These are phyloP conservation scores for Colletotrichum tofieldiae DNA, from an alignment of 2,329 filamentous ascomycete genomes.

Conservation along the genomic window DNA sequence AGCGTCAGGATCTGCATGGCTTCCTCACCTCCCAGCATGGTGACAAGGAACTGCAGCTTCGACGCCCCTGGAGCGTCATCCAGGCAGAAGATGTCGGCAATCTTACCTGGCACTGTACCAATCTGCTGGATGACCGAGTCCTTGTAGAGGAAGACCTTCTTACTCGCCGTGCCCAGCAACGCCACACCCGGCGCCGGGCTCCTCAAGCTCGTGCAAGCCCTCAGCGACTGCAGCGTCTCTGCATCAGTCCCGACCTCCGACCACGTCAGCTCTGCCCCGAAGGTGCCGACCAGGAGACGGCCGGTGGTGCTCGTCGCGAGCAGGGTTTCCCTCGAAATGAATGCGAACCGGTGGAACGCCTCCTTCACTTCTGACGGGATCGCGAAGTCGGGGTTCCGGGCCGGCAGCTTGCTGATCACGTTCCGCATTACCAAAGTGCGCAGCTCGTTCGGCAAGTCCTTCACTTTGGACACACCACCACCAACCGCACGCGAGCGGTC, in stretches of 20 bases:
- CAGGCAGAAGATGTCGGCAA: constrained; percentile 66
- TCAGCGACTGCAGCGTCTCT: constrained; percentile 55
- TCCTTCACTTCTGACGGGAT: constrained; percentile 52
- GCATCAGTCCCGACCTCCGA: constrained; percentile 57
- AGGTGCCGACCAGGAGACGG: constrained; percentile 65
- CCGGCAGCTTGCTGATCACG: constrained; percentile 47
- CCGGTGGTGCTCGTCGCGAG: constrained; percentile 75
- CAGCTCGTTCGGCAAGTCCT: constrained; percentile 36
- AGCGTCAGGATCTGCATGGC: constrained; percentile 61
- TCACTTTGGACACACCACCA: neutral
- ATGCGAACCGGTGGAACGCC: constrained; percentile 75
- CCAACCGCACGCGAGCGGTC: constrained; percentile 36
- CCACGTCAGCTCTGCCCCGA: constrained; percentile 58
- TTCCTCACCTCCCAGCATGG: constrained; percentile 61
- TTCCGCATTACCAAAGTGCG: constrained; percentile 53
- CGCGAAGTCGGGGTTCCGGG: constrained; percentile 51
- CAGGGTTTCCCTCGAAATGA: constrained; percentile 67
- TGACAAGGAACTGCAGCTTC: constrained; percentile 58
- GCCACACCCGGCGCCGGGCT: constrained; percentile 57
- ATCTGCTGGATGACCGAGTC: constrained; percentile 53
- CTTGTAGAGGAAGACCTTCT: constrained; percentile 63
- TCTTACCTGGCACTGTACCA: constrained; percentile 61
- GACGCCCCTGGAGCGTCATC: neutral
- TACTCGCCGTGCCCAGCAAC: constrained; percentile 65
- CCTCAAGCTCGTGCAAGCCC: constrained; percentile 64